Base-by-base conservation (phyloP, 2,329 filamentous ascomycete species). In the Pseudogymnoascus sp. region DNA sequence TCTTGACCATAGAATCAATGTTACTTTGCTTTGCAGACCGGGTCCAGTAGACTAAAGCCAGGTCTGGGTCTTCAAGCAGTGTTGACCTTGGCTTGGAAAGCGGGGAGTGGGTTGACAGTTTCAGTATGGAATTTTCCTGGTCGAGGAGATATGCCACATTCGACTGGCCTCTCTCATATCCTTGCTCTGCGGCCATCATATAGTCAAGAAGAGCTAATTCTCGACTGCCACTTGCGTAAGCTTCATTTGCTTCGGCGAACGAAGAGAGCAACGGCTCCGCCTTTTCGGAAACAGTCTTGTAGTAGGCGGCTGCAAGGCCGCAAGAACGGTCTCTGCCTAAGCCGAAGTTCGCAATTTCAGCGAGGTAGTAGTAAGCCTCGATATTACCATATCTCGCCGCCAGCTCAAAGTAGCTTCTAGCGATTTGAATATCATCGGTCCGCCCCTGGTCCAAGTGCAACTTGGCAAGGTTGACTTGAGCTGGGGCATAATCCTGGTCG, bases 1-100 rank as follows among this genome's bases (percentile, higher is more conserved):
- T 96, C 77, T 99, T 99, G 67, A 99, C 89, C 65, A 96, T 81
- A 0, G 92, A 90, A 75, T 99, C 94, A 52, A 96, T 88, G 67
- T 99, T 99, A 55, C 87, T 84, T 72, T 99, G 95, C 67, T 91
- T 89, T 1, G 94, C 92, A 8, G 93, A 97, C 36, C 94, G 86
- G 0, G 93, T 97, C 90, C 92, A 99, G 76, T 96, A 94, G 36
- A 96, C 87, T 59, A 99, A 80, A 58, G 72, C 72, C 35, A 74
- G 75, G 2, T 80, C 78, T 0, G 84, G 78, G 71, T 88, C 84
- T 59, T 78, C 77, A 21, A 87, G 75, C 29, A 84, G 69, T 8
- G 78, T 69, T 8, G 75, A 72, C 21, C 74, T 72, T 63, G 69
- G 62, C 70, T 72, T 64, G 68, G 68, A 69, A 76, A 77, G 37